Base-by-base conservation (phyloP, 768 basidiomycete genomes). In the Paxillus rubicundulus region DNA sequence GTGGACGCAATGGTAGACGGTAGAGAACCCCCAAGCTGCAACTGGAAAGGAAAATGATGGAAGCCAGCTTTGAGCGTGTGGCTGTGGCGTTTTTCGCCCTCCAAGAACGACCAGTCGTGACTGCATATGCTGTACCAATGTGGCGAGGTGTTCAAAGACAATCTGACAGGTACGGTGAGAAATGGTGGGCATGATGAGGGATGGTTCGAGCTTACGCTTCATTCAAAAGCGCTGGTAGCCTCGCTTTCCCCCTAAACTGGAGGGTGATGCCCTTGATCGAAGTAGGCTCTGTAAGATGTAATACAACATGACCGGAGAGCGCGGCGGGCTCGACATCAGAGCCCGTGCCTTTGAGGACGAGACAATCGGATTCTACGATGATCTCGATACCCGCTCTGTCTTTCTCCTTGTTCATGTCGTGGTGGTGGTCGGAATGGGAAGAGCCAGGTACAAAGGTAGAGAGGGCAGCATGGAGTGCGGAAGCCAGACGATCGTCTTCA, bases 41-140 rank as follows among this genome's bases (percentile, higher is more conserved):
- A 81, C 59, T 86, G 85, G 73, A 98, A 98, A 21, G 94, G 95
- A 70, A 98, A 98, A 21, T 84, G 72, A 66, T 98, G 96, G 33
- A 84, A 85, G 14, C 96, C 96, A 17, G 94, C 92, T 72, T 98
- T 97, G 66, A 98, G 85, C 0, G 94, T 98, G 62, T 91, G 92
- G 10, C 80, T 75, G 62, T 87, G 85, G 38, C 77, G 78, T 69
- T 84, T 88, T 61, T 86, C 83, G 51, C 89, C 89, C 61, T 92
- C 87, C 45, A 96, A 84, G 74, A 97, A 95, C 16, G 89, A 88
- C 93, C 92, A 95, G 56, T 93, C 90, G 63, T 95, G 91, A 52
- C 80, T 81, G 69, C 87, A n/a, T 39, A 94, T 70, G 39, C 81
- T 73, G 62, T 84, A 87, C 16, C 78, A 81, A 53, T 81, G 67